phyloP scores from a whole-genome alignment of 495 filamentous ascomycete species.

The Chaetomium tenue region DNA sequence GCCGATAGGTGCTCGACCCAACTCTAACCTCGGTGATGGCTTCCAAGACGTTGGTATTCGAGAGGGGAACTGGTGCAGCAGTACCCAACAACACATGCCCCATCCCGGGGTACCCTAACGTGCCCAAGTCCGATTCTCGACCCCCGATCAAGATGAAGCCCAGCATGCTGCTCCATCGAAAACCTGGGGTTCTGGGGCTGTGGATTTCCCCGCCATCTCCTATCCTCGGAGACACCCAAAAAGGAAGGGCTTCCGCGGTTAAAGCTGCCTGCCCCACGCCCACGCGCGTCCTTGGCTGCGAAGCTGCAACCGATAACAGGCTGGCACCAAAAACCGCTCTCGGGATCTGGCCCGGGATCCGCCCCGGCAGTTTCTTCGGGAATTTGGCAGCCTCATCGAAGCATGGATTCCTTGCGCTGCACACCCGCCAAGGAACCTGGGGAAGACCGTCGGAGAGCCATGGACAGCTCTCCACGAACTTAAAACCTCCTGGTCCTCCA shows the following conservation, averaged over 20 bases:
- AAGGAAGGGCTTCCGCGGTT: neutral
- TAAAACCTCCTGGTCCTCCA: neutral
- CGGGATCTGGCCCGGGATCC: neutral
- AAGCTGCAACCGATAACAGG: neutral
- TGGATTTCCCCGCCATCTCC: neutral
- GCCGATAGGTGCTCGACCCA: too few species aligned
- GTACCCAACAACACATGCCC: too few species aligned
- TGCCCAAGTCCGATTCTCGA: too few species aligned
- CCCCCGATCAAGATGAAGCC: too few species aligned
- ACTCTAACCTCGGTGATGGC: too few species aligned
- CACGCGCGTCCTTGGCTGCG: neutral
- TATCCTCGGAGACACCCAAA: neutral
- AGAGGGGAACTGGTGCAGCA: too few species aligned
- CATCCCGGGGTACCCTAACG: too few species aligned
- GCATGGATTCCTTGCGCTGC: neutral
- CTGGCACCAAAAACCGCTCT: neutral
- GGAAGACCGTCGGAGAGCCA: neutral
- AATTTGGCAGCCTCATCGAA: neutral
- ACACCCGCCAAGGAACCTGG: neutral
- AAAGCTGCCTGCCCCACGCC: neutral
- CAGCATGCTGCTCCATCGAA: too few species aligned
- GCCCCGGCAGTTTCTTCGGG: neutral
- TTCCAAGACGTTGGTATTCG: too few species aligned
- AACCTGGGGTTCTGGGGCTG: neutral
- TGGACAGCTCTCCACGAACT: neutral